phyloP scores from a whole-genome alignment of 1,284 basidiomycete species.

The Ganoderma sinense region DNA sequence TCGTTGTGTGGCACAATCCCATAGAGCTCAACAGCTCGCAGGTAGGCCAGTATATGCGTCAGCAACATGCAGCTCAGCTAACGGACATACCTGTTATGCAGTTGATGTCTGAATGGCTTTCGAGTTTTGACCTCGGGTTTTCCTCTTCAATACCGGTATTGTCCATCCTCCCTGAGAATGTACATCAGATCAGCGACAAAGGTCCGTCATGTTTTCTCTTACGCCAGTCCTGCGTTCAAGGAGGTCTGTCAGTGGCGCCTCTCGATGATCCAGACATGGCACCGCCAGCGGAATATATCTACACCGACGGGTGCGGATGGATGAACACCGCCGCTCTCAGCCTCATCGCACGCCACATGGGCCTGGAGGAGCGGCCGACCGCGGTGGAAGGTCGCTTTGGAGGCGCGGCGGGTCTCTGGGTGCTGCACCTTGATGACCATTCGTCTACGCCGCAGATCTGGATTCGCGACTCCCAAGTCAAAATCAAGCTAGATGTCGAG shows the following conservation, averaged over 20 bases:
- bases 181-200: constrained; percentile 55
- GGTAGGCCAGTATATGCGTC: constrained; percentile 45
- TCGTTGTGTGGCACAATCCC: constrained; percentile 72
- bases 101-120: constrained; percentile 70
- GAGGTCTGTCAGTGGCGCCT: constrained; percentile 6
- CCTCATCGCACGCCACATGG: constrained; percentile 51
- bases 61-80: neutral
- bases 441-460: constrained; percentile 59
- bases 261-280: constrained; percentile 38
- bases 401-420: constrained; percentile 76
- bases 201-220: constrained; percentile 42
- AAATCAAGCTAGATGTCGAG: constrained; percentile 53
- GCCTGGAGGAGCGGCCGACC: constrained; percentile 52
- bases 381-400: constrained; percentile 74
- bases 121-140: constrained; percentile 68
- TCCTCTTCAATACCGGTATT: constrained; percentile 72
- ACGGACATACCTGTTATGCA: constrained; percentile 35
- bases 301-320: constrained; percentile 78
- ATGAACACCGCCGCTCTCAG: constrained; percentile 67
- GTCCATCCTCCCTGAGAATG: constrained; percentile 56
- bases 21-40: constrained; percentile 59
- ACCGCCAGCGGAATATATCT: constrained; percentile 59
- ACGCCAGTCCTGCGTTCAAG: neutral
- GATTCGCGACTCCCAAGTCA: constrained; percentile 73
- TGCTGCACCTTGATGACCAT: constrained; percentile 61